phyloP scores from a whole-genome alignment of 345 rosid genomes.

The Eucalyptus grandis region DNA sequence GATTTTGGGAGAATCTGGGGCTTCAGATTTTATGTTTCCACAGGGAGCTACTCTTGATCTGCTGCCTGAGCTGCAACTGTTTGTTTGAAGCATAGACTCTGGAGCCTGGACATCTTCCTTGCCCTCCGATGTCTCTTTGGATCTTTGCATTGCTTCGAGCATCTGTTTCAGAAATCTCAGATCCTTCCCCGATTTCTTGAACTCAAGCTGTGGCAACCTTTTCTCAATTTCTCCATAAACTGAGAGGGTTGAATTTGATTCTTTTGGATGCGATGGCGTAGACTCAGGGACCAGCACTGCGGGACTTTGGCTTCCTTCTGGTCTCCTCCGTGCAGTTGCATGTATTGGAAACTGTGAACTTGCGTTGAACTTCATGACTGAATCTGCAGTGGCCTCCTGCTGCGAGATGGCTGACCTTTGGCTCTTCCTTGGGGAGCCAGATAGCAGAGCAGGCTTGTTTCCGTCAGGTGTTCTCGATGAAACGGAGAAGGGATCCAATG shows the following conservation, averaged over 20 bases:
- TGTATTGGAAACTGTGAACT: constrained; percentile 42
- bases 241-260: constrained; percentile 13
- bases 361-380: constrained; percentile 28
- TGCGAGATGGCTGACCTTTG: constrained; percentile 30
- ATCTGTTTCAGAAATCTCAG: constrained; percentile 81
- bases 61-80: not conserved
- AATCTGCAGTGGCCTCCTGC: constrained; percentile 14
- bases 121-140: constrained; percentile 22
- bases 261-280: constrained; percentile 1
- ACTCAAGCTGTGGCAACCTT: constrained; percentile 62
- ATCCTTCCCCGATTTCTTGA: constrained; percentile 70
- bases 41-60: not conserved
- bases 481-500: constrained; percentile 4
- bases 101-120: constrained; percentile 23
- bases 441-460: constrained; percentile 1
- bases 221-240: constrained; percentile 82
- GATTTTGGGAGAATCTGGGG: constrained; percentile 14
- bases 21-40: constrained; percentile 1
- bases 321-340: constrained; percentile 60
- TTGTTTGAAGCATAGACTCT: constrained; percentile 7
- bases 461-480: constrained; percentile 13
- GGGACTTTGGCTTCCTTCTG: constrained; percentile 33
- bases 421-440: not conserved
- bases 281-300: constrained; percentile 5
- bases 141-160: constrained; percentile 78